Base-by-base conservation (phyloP, 2,329 filamentous ascomycete species). In the Geoglossum cookeanum region DNA sequence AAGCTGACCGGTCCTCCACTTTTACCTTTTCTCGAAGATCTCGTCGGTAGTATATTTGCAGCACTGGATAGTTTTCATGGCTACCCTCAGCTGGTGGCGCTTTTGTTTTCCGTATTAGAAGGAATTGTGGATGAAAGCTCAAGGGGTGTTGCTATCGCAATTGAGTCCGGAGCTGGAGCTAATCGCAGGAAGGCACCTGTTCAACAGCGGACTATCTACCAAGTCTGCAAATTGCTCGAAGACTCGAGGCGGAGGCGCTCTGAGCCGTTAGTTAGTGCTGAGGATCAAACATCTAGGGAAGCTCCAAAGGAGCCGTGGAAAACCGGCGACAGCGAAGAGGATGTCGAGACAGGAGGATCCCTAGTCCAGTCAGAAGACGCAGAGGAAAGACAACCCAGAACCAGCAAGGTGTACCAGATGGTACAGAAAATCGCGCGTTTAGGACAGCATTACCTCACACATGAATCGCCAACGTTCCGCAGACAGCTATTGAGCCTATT, bases 51-150 rank as follows among this genome's bases (percentile, higher is more conserved):
- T 0, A 88, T 98, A 44, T 97, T 98, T 67, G 85, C 86, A 0
- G 88, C 90, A 0, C 72, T 98, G n/a, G 89, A 96, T 62, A 87
- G 88, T 64, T 98, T 92, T 64, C 92, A 98, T 64, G 92, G 92
- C 1, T 97, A 98, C 67, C 83, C 88, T 0, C 72, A 78, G 17
- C 81, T 98, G 58, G 90, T 94, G 0, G 88, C 95, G 65, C 78
- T 83, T 51, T 73, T 98, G 4, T 98, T 97, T 67, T 74, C 79
- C 1, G 88, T 94, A 0, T 72, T 98, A 4, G 83, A 81, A 57
- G 86, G 88, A 59, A 80, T 97, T 58, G 87, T 92, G 9, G 81
- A 87, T 56, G 87, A 95, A 69, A 87, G 87, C 3, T 79, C 83
- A 9, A 84, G 80, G 61, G 70, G 71, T 35, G 74, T 75, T 9